These are phyloP conservation scores for Lactarius akahatsu DNA, from an alignment of 768 basidiomycete species.

Conservation along the genomic window DNA sequence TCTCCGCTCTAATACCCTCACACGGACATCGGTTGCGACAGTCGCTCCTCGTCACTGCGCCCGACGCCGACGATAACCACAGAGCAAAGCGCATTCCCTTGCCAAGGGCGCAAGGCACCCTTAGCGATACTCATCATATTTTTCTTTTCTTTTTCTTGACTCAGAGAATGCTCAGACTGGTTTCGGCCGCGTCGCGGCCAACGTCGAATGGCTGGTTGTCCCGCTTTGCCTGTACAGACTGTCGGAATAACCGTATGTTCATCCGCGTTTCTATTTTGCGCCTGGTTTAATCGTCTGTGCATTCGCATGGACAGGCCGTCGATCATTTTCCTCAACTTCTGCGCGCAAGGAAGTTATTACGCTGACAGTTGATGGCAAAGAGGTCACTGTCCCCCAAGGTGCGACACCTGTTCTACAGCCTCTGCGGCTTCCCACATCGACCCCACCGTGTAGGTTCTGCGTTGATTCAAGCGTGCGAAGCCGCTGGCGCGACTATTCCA, in stretches of 20 bases:
- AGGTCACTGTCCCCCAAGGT: slow-evolving; percentile 97
- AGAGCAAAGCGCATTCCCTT: slow-evolving; percentile 13
- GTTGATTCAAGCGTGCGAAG: slow-evolving; percentile 95
- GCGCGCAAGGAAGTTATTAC: slow-evolving; percentile 77
- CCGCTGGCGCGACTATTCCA: slow-evolving; percentile 78
- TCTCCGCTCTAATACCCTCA: slow-evolving; percentile 24
- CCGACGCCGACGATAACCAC: slow-evolving; percentile 26
- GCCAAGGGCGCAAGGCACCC: slow-evolving; percentile 15
- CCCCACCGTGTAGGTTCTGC: slow-evolving; percentile 63
- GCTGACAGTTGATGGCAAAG: slow-evolving; percentile 93
- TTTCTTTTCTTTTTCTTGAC: slow-evolving; percentile 1
- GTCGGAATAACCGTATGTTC: slow-evolving; percentile 23
- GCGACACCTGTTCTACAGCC: slow-evolving; percentile 33
- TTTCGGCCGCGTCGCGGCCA: slow-evolving; percentile 54
- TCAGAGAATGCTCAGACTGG: slow-evolving; percentile 62
- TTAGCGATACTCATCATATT: not conserved
- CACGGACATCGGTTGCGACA: slow-evolving; percentile 21
- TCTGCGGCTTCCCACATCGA: slow-evolving; percentile 10
- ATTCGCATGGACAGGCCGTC: slow-evolving; percentile 40
- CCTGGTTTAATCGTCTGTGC: slow-evolving; percentile 1
- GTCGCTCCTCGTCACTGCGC: slow-evolving; percentile 26
- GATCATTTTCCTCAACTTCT: slow-evolving; percentile 65
- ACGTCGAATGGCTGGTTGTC: slow-evolving; percentile 69
- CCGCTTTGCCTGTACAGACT: slow-evolving; percentile 45
- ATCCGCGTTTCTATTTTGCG: not conserved